Evolutionary conservation across 2,329 filamentous ascomycete genomes (phyloP).

Genomic region (Phoma herbarum): DNA sequence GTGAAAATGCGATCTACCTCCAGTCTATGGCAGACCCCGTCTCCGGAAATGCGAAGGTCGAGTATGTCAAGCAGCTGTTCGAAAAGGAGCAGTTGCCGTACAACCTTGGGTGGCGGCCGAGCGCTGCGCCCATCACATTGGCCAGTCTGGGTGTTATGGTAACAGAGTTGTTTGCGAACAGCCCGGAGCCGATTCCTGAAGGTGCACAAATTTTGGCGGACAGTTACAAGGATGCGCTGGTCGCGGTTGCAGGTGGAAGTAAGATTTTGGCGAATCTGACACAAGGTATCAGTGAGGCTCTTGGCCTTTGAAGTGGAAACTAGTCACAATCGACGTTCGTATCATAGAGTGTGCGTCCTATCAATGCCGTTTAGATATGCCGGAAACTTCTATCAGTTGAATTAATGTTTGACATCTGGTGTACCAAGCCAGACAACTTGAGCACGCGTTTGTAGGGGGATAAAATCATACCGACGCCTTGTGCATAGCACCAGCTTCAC

Average conservation of each 20-base stretch:
- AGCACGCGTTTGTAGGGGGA: too few relatives aligned
- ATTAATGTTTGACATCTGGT: too few relatives aligned
- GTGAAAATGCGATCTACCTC: conserved; percentile 29
- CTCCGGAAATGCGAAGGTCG: conserved; percentile 18
- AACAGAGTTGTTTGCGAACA: conserved; percentile 7
- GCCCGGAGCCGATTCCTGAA: conserved; percentile 23
- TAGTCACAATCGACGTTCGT: not conserved
- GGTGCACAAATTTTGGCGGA: conserved; percentile 18
- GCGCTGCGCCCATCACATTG: conserved; percentile 25
- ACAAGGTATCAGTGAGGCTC: conserved; percentile 22
- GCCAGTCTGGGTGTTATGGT: conserved; percentile 26
- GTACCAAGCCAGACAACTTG: too few relatives aligned
- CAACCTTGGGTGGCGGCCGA: conserved; percentile 27
- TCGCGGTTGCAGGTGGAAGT: conserved; percentile 22
- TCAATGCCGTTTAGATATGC: too few relatives aligned
- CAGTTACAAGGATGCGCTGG: conserved; percentile 26
- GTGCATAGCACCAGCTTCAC: too few relatives aligned
- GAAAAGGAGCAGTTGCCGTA: conserved; percentile 30
- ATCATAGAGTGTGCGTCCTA: too few relatives aligned
- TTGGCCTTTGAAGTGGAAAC: conserved; percentile 9
- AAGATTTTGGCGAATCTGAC: conserved; percentile 26
- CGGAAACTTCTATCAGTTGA: too few relatives aligned
- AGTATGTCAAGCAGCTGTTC: conserved; percentile 26
- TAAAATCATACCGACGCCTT: too few relatives aligned
- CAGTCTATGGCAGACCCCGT: conserved; percentile 22